Evolutionary conservation across 2,329 filamentous ascomycete species (phyloP).

Genomic region (Exophiala sp.): DNA sequence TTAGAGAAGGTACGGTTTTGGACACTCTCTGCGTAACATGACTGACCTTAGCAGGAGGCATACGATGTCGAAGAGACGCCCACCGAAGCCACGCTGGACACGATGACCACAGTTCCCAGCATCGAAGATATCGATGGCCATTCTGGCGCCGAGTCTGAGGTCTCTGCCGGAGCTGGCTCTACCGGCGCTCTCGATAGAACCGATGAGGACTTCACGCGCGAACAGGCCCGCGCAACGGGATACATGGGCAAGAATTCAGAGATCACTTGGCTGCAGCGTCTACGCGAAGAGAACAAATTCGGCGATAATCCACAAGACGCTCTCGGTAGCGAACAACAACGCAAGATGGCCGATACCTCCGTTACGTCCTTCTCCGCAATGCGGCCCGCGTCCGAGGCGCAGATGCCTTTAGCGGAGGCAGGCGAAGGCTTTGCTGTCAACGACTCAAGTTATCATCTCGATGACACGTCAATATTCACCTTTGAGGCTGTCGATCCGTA

Average conservation of each 20-base stretch:
- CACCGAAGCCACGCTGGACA: conserved; percentile 13
- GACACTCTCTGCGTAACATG: not conserved
- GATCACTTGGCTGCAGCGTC: conserved; percentile 44
- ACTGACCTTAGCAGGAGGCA: conserved; percentile 13
- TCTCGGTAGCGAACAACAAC: conserved; percentile 10
- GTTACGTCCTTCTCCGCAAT: conserved; percentile 22
- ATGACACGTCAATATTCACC: conserved; percentile 42
- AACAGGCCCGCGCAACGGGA: conserved; percentile 37
- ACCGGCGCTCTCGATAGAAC: conserved; percentile 45
- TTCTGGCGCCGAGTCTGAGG: conserved; percentile 26
- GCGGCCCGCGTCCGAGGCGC: conserved; percentile 25
- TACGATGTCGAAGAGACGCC: conserved; percentile 21
- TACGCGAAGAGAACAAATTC: conserved; percentile 39
- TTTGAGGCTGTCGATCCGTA: conserved; percentile 41
- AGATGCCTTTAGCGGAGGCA: conserved; percentile 33
- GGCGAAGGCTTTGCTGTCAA: conserved; percentile 25
- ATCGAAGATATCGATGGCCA: conserved; percentile 26
- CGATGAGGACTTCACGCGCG: conserved; percentile 43
- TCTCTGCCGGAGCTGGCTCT: conserved; percentile 34
- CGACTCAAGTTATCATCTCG: conserved; percentile 40
- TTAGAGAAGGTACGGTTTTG: conserved; percentile 36
- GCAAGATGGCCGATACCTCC: conserved; percentile 8
- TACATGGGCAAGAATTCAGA: conserved; percentile 48
- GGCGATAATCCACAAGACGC: conserved; percentile 24
- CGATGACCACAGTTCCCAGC: not conserved